Evolutionary conservation across 1,139 yeast genomes (phyloP).

Genomic region (Pneumocystis jirovecii): DNA sequence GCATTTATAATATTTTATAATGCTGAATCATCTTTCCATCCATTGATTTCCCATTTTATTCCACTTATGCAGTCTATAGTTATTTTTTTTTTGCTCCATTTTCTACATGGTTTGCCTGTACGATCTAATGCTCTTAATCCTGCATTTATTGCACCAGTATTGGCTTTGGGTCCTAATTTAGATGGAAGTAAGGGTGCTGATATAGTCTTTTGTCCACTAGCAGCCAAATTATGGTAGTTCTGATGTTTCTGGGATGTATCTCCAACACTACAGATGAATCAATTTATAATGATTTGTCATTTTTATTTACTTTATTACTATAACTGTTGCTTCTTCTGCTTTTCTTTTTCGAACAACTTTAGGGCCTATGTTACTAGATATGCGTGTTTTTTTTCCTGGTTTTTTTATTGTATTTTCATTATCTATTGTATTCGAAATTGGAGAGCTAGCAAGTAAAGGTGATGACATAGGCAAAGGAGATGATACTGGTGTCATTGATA

Average conservation of each 20-base stretch:
- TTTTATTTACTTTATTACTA: not conserved
- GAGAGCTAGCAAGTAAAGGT: not conserved
- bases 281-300: not conserved
- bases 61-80: constrained; percentile 32
- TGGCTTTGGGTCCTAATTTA: constrained; percentile 16
- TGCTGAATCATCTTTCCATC: not conserved
- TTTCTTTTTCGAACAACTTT: not conserved
- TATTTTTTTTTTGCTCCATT: constrained; percentile 34
- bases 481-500: not conserved
- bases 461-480: not conserved
- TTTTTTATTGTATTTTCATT: not conserved
- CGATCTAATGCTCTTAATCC: constrained; percentile 27
- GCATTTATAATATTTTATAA: not conserved
- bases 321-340: not conserved
- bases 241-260: not conserved
- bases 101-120: constrained; percentile 32
- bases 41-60: constrained; percentile 5
- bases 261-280: not conserved
- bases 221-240: not conserved
- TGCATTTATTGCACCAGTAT: constrained; percentile 14
- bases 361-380: not conserved
- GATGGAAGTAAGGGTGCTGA: constrained; percentile 1
- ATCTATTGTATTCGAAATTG: not conserved
- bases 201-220: not conserved
- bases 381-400: not conserved